Percentiles rank a stretch among this genome's conserved stretches.
Conservation (phyloP, 2,329 filamentous ascomycete species). For the Chaetomium olivaceum region DNA sequence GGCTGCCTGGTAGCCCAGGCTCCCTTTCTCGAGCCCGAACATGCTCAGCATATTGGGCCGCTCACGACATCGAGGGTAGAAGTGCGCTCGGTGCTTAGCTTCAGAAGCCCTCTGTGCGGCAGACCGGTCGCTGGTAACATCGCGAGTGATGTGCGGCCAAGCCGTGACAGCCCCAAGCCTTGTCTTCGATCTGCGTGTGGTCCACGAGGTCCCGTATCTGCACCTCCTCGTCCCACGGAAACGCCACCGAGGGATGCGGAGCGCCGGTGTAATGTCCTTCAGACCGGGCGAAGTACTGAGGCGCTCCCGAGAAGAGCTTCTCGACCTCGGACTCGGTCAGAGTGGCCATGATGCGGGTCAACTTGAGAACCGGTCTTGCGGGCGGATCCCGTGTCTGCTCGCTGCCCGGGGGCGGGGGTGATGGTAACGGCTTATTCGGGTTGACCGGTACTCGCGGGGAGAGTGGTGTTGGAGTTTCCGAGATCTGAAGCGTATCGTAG, state of each 20-base stretch:
- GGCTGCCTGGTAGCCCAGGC: conserved; percentile 68
- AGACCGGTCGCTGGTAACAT: conserved; percentile 48
- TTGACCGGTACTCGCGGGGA: conserved; percentile 46
- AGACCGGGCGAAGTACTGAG: conserved; percentile 66
- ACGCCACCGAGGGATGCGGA: conserved; percentile 63
- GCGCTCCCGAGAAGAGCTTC: conserved; percentile 73
- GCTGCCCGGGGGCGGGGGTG: conserved; percentile 49
- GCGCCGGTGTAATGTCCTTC: conserved; percentile 61
- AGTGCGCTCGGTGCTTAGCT: conserved; percentile 55
- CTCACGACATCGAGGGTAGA: conserved; percentile 60
- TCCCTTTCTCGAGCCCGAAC: conserved; percentile 70
- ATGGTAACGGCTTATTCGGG: conserved; percentile 59
- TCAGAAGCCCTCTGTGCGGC: conserved; percentile 45
- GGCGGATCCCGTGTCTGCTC: conserved; percentile 44
- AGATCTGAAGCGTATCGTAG: conserved; percentile 22
- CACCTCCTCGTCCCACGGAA: conserved; percentile 65
- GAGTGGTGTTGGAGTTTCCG: conserved; percentile 29
- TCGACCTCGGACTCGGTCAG: conserved; percentile 62
- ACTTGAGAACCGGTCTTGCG: conserved; percentile 50
- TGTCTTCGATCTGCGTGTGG: conserved; percentile 62
- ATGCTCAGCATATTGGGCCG: conserved; percentile 72
- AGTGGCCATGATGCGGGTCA: conserved; percentile 60
- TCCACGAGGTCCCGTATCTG: conserved; percentile 65
- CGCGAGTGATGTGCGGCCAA: conserved; percentile 61
- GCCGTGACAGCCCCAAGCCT: conserved; percentile 64